phyloP scores from a whole-genome alignment of 2,329 filamentous ascomycete genomes.

The Fusarium sp. region DNA sequence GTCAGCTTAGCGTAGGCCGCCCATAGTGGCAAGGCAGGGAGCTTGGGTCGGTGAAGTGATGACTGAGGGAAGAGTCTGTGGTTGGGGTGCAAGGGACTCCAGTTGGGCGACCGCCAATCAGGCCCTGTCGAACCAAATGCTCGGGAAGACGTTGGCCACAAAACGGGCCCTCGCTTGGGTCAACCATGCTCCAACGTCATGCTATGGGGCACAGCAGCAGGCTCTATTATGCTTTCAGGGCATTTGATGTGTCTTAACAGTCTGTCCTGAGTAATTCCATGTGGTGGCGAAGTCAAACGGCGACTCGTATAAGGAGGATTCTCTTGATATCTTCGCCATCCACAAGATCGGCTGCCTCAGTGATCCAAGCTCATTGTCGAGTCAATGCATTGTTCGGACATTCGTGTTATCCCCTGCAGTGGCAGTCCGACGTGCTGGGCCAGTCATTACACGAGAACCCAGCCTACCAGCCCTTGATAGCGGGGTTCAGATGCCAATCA shows the following conservation, averaged over 20 bases:
- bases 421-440: slow-evolving; percentile 27
- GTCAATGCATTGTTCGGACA: slow-evolving; percentile 38
- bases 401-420: slow-evolving; percentile 29
- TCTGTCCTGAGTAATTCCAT: background rate
- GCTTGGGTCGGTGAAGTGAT: slow-evolving; percentile 40
- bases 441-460: slow-evolving; percentile 30
- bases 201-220: slow-evolving; percentile 9
- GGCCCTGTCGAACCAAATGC: slow-evolving; percentile 44
- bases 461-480: slow-evolving; percentile 24
- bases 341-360: slow-evolving; percentile 24
- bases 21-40: slow-evolving; percentile 39
- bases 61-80: slow-evolving; percentile 29
- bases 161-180: slow-evolving; percentile 33
- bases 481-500: slow-evolving; percentile 46
- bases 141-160: slow-evolving; percentile 41
- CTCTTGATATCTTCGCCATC: slow-evolving; percentile 11
- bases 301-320: background rate
- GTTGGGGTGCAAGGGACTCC: slow-evolving; percentile 34
- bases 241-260: slow-evolving; percentile 6
- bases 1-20: slow-evolving; percentile 48
- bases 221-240: background rate
- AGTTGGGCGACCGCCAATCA: slow-evolving; percentile 48
- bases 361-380: slow-evolving; percentile 27
- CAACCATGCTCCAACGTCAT: slow-evolving; percentile 40
- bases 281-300: background rate